Conservation (phyloP, 441 rosid species). For the Francoa sonchifolia region DNA sequence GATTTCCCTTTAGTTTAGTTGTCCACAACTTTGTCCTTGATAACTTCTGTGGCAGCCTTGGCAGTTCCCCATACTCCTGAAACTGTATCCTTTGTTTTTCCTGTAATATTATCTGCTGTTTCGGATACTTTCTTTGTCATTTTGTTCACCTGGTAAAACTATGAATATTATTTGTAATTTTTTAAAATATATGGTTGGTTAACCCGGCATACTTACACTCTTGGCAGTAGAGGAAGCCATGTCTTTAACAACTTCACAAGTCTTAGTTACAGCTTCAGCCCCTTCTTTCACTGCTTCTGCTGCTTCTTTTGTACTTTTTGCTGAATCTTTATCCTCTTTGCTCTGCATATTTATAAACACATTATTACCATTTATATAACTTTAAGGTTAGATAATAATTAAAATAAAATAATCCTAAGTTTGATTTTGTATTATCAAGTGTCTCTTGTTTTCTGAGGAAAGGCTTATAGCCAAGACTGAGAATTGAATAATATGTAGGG, state of each 20-base stretch:
- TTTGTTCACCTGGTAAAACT: conserved; percentile 25
- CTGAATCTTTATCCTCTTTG: conserved; percentile 18
- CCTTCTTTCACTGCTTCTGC: conserved; percentile 58
- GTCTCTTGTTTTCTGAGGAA: no score
- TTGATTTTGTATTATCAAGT: no score
- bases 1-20: conserved; percentile 6
- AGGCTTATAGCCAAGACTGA: no score
- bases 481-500: no score
- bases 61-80: conserved; percentile 28
- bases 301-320: conserved; percentile 48
- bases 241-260: conserved; percentile 29
- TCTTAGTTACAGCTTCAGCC: conserved; percentile 39
- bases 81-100: conserved; percentile 26
- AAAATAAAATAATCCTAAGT: no score
- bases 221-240: conserved; percentile 25
- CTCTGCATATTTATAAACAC: no score
- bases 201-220: no score
- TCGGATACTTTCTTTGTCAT: conserved; percentile 30
- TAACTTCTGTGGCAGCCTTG: conserved; percentile 24
- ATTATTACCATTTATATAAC: no score
- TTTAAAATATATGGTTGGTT: no score
- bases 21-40: conserved; percentile 32
- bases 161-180: no score
- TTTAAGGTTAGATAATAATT: no score
- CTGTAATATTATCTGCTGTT: conserved; percentile 25